Base-by-base conservation (phyloP, 768 basidiomycete species). In the Sarcodon aspratus region DNA sequence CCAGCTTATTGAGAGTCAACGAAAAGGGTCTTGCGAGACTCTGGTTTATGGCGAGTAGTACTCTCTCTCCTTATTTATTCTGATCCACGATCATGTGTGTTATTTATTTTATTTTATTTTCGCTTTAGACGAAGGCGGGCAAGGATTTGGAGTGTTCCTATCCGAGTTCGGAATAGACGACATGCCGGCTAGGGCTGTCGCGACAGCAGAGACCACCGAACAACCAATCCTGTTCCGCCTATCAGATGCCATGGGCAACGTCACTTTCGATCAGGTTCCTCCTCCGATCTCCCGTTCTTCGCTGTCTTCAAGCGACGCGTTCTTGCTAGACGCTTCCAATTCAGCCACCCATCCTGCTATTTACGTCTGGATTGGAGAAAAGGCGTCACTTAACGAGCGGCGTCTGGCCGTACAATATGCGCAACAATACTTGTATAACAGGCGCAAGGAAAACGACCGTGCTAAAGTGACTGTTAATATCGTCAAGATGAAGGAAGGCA, bases 291-390 rank as follows among this genome's bases (percentile, higher is more conserved):
- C 65, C 6, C 58, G 55, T 33, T 56, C 56, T 1, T 65, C 69
- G 8, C 67, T 81, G 34, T 66, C 64, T 9, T 70, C 78, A 7
- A 55, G 66, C 10, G 79, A 76, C 53, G 72, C 71, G 3, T 80
- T 75, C 61, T 58, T 81, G 17, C 54, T 81, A 33, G 79, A 78
- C 56, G 59, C 68, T 50, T 66, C 71, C 27, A 47, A 57, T 11
- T 61, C 66, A 45, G 35, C 56, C 1, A 50, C 56, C 1, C 56
- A 63, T 42, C 73, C 75, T 4, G 69, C 70, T 2, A 59, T 82
- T 33, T 82, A 77, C 53, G 66, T 78, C 18, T 83, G 80, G 80
- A 63, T 83, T 18, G 80, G 80, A 5, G 67, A 61, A 7, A 56
- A 64, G 4, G 71, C 76, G 32, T 72, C 73, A 31, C 57, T 72